phyloP scores from a whole-genome alignment of 225 moss, liverwort and hornwort species.

The Lunularia cruciata region DNA sequence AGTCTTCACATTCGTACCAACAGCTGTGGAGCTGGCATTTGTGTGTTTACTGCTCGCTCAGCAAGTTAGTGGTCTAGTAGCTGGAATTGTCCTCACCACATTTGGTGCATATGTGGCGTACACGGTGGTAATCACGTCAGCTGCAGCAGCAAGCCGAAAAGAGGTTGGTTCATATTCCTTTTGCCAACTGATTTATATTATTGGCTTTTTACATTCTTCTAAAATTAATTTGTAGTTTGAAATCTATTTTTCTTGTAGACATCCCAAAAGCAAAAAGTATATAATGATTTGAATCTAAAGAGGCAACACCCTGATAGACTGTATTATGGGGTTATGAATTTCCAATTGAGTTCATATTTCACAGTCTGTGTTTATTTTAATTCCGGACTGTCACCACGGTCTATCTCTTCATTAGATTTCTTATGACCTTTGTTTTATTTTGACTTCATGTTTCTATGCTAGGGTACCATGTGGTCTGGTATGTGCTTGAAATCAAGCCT shows the following conservation, averaged over 20 bases:
- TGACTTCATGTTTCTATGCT: too few species aligned
- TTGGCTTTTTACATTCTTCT: neutral
- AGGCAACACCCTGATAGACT: too few species aligned
- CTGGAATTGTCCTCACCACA: conserved; percentile 70
- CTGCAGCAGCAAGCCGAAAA: conserved; percentile 90
- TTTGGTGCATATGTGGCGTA: conserved; percentile 80
- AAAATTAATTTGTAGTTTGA: neutral
- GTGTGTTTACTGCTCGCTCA: conserved; percentile 78
- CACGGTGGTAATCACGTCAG: conserved; percentile 72
- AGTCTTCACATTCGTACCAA: conserved; percentile 95
- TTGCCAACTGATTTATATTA: conserved; percentile 14
- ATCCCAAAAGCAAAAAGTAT: too few species aligned
- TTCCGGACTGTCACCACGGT: neutral
- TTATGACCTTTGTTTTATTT: too few species aligned
- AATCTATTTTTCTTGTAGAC: too few species aligned
- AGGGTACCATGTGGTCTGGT: too few species aligned
- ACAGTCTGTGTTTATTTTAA: neutral
- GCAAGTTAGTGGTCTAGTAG: conserved; percentile 80
- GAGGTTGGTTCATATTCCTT: conserved; percentile 57
- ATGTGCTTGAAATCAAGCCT: too few species aligned
- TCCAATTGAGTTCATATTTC: too few species aligned
- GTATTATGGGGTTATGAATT: too few species aligned
- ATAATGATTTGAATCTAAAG: too few species aligned
- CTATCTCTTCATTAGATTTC: neutral
- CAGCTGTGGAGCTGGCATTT: conserved; percentile 78